These are phyloP conservation scores for Claviceps digitariae DNA, from an alignment of 2,329 filamentous ascomycete genomes.

Conservation along the genomic window DNA sequence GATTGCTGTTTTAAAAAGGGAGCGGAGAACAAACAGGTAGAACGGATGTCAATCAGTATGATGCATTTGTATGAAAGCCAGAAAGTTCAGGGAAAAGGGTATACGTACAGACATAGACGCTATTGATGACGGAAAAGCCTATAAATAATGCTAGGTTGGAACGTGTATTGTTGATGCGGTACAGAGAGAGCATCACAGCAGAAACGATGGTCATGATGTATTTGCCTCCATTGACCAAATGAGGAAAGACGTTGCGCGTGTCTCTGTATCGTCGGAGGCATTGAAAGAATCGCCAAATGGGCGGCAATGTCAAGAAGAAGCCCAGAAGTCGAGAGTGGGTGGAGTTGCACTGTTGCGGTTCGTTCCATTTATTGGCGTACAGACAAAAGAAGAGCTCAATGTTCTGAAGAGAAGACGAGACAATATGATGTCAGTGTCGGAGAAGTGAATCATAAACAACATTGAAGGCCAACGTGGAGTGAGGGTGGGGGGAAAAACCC, in stretches of 20 bases:
- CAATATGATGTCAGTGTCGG: neutral
- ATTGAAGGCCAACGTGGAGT: neutral
- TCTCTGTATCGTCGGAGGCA: slow-evolving; percentile 83
- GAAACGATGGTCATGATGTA: slow-evolving; percentile 75
- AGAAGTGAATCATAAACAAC: too few relatives aligned
- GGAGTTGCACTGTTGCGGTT: slow-evolving; percentile 71
- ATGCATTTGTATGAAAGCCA: neutral
- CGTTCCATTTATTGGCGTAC: slow-evolving; percentile 65
- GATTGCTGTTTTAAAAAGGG: slow-evolving; percentile 35
- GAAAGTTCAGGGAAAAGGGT: too few relatives aligned
- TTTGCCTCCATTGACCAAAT: slow-evolving; percentile 85
- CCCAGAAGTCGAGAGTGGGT: slow-evolving; percentile 70
- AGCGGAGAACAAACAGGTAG: neutral
- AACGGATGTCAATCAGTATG: neutral
- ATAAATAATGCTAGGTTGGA: slow-evolving; percentile 59
- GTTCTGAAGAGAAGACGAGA: slow-evolving; percentile 41
- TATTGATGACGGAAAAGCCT: slow-evolving; percentile 66
- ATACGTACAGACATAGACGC: slow-evolving; percentile 57
- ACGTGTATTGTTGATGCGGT: slow-evolving; percentile 54
- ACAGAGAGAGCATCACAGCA: slow-evolving; percentile 67
- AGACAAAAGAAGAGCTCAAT: slow-evolving; percentile 89
- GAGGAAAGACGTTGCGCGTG: slow-evolving; percentile 77
- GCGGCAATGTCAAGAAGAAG: slow-evolving; percentile 71
- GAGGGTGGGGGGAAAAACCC: too few relatives aligned
- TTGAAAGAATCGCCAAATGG: slow-evolving; percentile 82